phyloP scores from a whole-genome alignment of 495 filamentous ascomycete species.

The Penicillium simplicissimum region DNA sequence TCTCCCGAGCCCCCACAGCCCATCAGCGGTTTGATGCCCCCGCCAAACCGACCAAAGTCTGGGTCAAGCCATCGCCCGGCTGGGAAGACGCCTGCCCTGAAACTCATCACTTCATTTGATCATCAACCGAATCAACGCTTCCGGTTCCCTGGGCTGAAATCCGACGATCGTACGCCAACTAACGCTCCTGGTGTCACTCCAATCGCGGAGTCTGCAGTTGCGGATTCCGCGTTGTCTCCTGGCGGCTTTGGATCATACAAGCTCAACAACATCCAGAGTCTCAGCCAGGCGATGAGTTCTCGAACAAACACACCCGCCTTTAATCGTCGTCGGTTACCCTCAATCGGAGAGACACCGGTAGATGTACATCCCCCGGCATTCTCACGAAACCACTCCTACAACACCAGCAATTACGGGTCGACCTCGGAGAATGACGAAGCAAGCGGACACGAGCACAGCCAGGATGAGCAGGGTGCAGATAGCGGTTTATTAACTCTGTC shows the following conservation, averaged over 20 bases:
- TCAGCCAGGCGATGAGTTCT: slow-evolving; percentile 70
- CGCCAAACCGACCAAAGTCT: slow-evolving; percentile 30
- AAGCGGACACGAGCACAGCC: slow-evolving; percentile 30
- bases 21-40: slow-evolving; percentile 29
- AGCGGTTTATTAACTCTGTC: slow-evolving; percentile 42
- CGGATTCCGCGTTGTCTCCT: slow-evolving; percentile 82
- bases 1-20: slow-evolving; percentile 40
- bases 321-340: slow-evolving; percentile 69
- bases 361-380: slow-evolving; percentile 54
- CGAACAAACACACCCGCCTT: slow-evolving; percentile 74
- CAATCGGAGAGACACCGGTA: slow-evolving; percentile 76
- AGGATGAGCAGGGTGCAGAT: slow-evolving; percentile 32
- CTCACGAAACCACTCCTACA: slow-evolving; percentile 37
- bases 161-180: slow-evolving; percentile 74
- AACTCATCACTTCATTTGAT: slow-evolving; percentile 88
- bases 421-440: slow-evolving; percentile 47
- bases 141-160: slow-evolving; percentile 65
- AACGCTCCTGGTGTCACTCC: slow-evolving; percentile 78
- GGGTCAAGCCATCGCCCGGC: slow-evolving; percentile 38
- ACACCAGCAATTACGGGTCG: slow-evolving; percentile 50
- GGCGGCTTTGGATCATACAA: slow-evolving; percentile 67
- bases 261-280: slow-evolving; percentile 55
- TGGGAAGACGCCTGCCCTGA: slow-evolving; percentile 81
- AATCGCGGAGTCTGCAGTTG: slow-evolving; percentile 86
- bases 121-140: slow-evolving; percentile 56